Evolutionary conservation across 1,284 basidiomycete species (phyloP), one percentile per base, ranked within the genome.

Genomic region (Puccinia horiana): DNA sequence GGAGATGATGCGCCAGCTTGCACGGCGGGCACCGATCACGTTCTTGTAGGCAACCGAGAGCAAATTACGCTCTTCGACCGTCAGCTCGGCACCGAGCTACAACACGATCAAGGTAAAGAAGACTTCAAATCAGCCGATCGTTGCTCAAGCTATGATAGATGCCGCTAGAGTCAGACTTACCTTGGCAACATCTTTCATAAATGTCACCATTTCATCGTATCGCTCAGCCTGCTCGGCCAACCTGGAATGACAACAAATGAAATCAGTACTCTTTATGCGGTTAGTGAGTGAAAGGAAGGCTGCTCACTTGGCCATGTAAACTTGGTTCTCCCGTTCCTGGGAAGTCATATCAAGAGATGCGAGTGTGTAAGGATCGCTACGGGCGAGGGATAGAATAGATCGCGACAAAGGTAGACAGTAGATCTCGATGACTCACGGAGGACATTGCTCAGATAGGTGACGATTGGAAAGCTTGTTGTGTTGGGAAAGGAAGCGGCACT

Each of bases 181-280:
- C 61, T 82, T 82, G 83, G 95, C 95, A 85, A 98, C 95, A 84
- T 92, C 92, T 92, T 97, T 97, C 95, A 98, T 98, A 91, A 96
- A 96, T 90, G 95, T 93, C 85, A 98, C 95, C 95, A 97, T 97
- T 89, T 90, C 81, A 37, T 98, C 95, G 88, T 98, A 97, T 83
- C 95, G 94, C 91, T 98, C 95, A 86, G 95, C 95, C 83, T 86
- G 85, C 67, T 85, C 84, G 63, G 81, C 81, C 44, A 97, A 94
- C 61, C 67, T 69, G 35, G 26, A 47, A 12, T 14, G n/a, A 8
- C 67, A 42, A 29, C 20, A 18, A 42, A 47, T 11, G 9, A 47
- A 32, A 58, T 58, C 56, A 58, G 56, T 29, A 8, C 56, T 29
- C 56, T 5, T 6, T 29, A 26, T 20, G n/a, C n/a, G 29, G 2